phyloP scores from a whole-genome alignment of 371 early-diverging fungal genomes.

The Mycotypha africana region DNA sequence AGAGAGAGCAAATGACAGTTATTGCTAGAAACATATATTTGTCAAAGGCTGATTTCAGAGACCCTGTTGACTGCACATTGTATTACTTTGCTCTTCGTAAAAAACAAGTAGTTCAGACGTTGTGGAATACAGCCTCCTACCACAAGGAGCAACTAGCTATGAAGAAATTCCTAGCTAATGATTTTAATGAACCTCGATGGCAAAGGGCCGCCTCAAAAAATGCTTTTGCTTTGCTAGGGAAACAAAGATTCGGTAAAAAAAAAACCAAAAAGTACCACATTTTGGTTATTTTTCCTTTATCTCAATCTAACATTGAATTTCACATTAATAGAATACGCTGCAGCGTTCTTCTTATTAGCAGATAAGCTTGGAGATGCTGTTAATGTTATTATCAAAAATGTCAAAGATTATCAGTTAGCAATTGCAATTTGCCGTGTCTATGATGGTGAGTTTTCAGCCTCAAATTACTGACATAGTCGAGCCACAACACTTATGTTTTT shows the following conservation, averaged over 20 bases:
- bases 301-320: neutral
- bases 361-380: slow-evolving; percentile 86
- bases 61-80: slow-evolving; percentile 80
- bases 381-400: slow-evolving; percentile 83
- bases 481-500: too few relatives aligned
- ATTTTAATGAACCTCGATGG: slow-evolving; percentile 86
- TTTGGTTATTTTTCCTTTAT: neutral
- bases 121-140: slow-evolving; percentile 82
- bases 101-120: slow-evolving; percentile 76
- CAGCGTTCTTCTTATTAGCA: slow-evolving; percentile 91
- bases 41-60: slow-evolving; percentile 60
- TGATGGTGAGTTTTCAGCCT: slow-evolving; percentile 82
- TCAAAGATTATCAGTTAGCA: slow-evolving; percentile 89
- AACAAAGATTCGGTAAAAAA: slow-evolving; percentile 74
- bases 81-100: slow-evolving; percentile 86
- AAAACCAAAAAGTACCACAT: neutral
- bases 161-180: slow-evolving; percentile 84
- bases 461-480: too few relatives aligned
- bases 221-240: slow-evolving; percentile 93
- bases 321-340: slow-evolving; percentile 72
- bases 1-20: slow-evolving; percentile 69
- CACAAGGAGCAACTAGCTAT: slow-evolving; percentile 88
- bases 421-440: slow-evolving; percentile 84
- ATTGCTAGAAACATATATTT: slow-evolving; percentile 89
- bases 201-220: slow-evolving; percentile 93